A percentile compares a stretch with the other conserved stretches of the same genome.
phyloP scores from a whole-genome alignment of 2,329 filamentous ascomycete genomes.

The Penicillium sclerotiorum region DNA sequence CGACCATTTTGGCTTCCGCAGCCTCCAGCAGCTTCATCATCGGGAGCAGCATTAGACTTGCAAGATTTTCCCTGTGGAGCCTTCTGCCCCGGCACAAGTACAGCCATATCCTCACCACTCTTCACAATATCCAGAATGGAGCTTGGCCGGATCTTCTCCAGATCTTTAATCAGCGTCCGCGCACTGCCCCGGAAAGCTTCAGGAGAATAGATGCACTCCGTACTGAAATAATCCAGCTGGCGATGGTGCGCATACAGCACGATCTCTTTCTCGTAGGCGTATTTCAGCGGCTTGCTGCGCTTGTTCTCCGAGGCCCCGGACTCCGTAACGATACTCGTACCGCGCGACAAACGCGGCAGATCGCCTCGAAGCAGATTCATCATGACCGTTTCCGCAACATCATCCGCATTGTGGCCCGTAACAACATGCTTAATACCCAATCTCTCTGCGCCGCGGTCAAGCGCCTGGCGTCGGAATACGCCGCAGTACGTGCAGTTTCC shows the following conservation, averaged over 20 bases:
- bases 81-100: constrained; percentile 69
- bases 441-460: constrained; percentile 88
- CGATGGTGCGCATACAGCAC: constrained; percentile 97
- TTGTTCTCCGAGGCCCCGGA: constrained; percentile 83
- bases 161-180: constrained; percentile 86
- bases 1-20: constrained; percentile 73
- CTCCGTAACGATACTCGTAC: constrained; percentile 85
- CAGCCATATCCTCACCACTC: constrained; percentile 95
- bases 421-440: constrained; percentile 90
- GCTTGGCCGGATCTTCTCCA: constrained; percentile 89
- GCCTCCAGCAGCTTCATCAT: constrained; percentile 64
- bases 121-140: constrained; percentile 93
- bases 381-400: constrained; percentile 93
- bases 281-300: constrained; percentile 94
- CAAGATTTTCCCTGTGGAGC: constrained; percentile 35
- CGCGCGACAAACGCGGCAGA: constrained; percentile 79
- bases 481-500: constrained; percentile 99
- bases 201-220: constrained; percentile 96
- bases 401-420: constrained; percentile 96
- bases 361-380: constrained; percentile 97
- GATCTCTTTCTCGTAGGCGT: constrained; percentile 98
- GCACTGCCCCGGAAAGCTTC: constrained; percentile 95
- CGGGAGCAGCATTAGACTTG: constrained; percentile 41
- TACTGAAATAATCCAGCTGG: constrained; percentile 96
- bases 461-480: constrained; percentile 89